Base-by-base conservation (phyloP, 441 rosid species). In the Pelargonium myrrhifolium region DNA sequence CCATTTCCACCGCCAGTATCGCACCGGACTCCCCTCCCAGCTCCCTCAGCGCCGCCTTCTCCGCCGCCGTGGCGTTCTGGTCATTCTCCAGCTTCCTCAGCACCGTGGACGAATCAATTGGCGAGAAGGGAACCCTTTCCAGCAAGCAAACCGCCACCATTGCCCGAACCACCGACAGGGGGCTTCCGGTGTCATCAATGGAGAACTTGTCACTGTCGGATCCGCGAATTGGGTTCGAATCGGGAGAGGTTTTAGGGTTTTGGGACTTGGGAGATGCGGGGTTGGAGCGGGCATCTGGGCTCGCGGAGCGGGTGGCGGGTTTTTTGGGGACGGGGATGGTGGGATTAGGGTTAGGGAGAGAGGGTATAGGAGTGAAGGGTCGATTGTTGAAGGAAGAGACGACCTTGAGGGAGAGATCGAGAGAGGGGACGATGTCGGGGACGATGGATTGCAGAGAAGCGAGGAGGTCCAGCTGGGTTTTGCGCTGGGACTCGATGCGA, bases 61-160 rank as follows among this genome's bases (percentile, higher is more conserved):
- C 97, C 7, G 86, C 82, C 0, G 82, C 58, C 3, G 96, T 84
- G 3, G 78, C 84, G 67, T 85, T 82, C 73, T 83, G 80, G 68
- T 89, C 92, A 68, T 89, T 88, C 87, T 94, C 99, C 72, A 94
- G 72, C 87, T 94, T 94, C 79, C 97, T 83, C 67, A 84, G 76
- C 66, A 94, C 83, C 35, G 86, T 91, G 1, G 90, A 84, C 9
- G 97, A 94, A 75, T 91, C 99, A 6, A 87, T 88, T 3, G 89
- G 75, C 3, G 81, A 74, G 76, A 85, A 94, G 0, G 97, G 97
- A 14, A 86, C 96, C 72, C 92, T 73, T 74, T 86, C 93, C 72
- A 89, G 77, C 76, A 94, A 79, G 71, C 94, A 86, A 35, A 81
- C 89, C 0, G 98, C 97, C 18, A 94, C 98, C 90, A 86, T 83